Base-by-base conservation (phyloP, 2,329 filamentous ascomycete genomes). In the Chaetomiaceae sp. region DNA sequence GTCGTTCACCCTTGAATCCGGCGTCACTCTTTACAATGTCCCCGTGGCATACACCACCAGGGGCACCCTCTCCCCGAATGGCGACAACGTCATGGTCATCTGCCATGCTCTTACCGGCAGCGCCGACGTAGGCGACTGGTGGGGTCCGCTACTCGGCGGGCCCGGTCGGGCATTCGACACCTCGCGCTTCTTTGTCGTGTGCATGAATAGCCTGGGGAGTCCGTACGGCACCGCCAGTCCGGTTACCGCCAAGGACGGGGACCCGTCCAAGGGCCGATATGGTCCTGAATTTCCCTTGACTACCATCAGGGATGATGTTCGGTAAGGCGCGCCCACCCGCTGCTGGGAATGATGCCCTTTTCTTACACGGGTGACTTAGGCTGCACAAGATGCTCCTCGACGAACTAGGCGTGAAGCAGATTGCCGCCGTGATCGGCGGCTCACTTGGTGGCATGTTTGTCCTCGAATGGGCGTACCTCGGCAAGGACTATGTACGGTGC, bases 271-370 rank as follows among this genome's bases (percentile, higher is more conserved):
- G 58, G 90, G 82, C 16, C 81, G 81, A 62, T 99, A 99, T 66
- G 94, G 94, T 0, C 94, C 94, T 1, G 94, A 99, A 66, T 99
- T 99, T 62, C 94, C 94, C 42, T 74, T 99, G 58, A 96, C 94
- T 1, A 97, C 94, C 0, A 89, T 99, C 58, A 80, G 92, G 60
- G 94, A 99, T 67, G 94, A 99, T 73, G 92, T 97, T 48, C 90
- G 88, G 88, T 94, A 73, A 74, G 86, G 8, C 13, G 16, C 20
- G n/a, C 25, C 6, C 9, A 14, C 4, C 7, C 18, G 25, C 21
- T 18, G 4, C 7, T 18, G 25, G 16, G 18, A 21, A n/a, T n/a
- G 8, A 29, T 1, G 7, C 3, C 5, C 21, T 11, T n/a, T 37
- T 48, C 43, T 52, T 44, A 53, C 18, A 36, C 45, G 41, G 13